These are phyloP conservation scores for Penicillium sp. DNA, from an alignment of 2,329 filamentous ascomycete genomes.

Conservation along the genomic window DNA sequence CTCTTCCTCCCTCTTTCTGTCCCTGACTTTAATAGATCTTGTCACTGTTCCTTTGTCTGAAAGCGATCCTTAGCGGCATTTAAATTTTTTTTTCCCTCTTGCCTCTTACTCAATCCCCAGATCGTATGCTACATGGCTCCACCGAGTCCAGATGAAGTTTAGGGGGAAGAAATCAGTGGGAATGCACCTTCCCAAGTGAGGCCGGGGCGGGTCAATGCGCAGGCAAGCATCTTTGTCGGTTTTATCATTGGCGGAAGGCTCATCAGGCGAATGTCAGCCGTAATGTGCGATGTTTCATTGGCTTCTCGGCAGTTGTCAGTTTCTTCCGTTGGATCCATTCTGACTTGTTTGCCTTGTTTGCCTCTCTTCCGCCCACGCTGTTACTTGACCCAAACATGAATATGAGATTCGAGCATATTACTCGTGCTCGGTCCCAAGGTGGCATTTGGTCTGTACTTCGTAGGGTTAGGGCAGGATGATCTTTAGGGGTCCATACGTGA, in stretches of 20 bases:
- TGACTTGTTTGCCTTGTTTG: background rate
- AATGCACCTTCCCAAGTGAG: conserved; percentile 22
- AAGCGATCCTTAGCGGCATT: conserved; percentile 4
- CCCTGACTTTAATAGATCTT: no score
- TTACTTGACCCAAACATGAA: conserved; percentile 2
- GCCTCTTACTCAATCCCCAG: conserved; percentile 20
- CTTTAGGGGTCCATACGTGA: no score
- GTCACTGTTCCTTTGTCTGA: background rate
- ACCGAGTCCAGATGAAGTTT: conserved; percentile 28
- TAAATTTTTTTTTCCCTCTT: background rate
- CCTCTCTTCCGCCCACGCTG: conserved; percentile 8
- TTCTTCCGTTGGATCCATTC: background rate
- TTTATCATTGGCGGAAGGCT: conserved; percentile 20
- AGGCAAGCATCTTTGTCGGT: conserved; percentile 28
- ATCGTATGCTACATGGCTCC: conserved; percentile 28
- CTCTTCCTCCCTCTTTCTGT: no score
- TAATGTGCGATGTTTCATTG: conserved; percentile 24
- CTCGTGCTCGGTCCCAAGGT: background rate
- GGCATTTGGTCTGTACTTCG: background rate
- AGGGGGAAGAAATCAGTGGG: conserved; percentile 20
- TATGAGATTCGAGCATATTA: background rate
- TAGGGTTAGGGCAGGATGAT: background rate
- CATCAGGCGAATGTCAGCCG: conserved; percentile 12
- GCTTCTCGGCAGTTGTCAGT: conserved; percentile 8
- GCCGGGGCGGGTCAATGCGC: conserved; percentile 13